A percentile compares a stretch with the other conserved stretches of the same genome.
These are phyloP conservation scores for Saccharomyces hybrid DNA, from an alignment of 1,139 yeast species.

Conservation along the genomic window DNA sequence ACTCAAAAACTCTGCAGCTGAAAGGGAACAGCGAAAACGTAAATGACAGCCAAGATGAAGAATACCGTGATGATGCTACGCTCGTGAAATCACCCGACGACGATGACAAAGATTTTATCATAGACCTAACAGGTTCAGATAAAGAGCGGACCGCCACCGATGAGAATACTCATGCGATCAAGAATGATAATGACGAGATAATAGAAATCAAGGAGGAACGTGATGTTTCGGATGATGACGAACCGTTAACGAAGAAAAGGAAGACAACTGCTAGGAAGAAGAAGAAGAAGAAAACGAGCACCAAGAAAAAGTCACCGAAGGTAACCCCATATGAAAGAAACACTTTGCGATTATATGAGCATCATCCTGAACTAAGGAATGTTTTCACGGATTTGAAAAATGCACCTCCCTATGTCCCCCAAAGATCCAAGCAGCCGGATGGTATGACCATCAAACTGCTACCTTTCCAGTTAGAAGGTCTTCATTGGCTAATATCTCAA, in stretches of 20 bases:
- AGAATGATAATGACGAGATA: slow-evolving; percentile 17
- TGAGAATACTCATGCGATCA: slow-evolving; percentile 15
- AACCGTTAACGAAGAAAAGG: slow-evolving; percentile 19
- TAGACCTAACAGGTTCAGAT: slow-evolving; percentile 28
- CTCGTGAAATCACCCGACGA: slow-evolving; percentile 9
- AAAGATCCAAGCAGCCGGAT: slow-evolving; percentile 66
- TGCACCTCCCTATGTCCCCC: slow-evolving; percentile 43
- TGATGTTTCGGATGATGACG: slow-evolving; percentile 20
- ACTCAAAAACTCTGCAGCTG: neutral
- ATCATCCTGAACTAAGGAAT: slow-evolving; percentile 69
- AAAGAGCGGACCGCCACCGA: neutral
- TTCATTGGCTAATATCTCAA: slow-evolving; percentile 79
- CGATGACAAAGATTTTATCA: slow-evolving; percentile 23
- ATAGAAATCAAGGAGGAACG: slow-evolving; percentile 5
- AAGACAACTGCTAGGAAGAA: slow-evolving; percentile 21
- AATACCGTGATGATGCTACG: neutral
- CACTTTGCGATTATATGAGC: slow-evolving; percentile 56
- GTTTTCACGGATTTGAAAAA: slow-evolving; percentile 56
- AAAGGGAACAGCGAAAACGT: slow-evolving; percentile 18
- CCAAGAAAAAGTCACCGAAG: slow-evolving; percentile 40
- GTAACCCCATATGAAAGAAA: slow-evolving; percentile 59
- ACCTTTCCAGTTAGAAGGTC: slow-evolving; percentile 91
- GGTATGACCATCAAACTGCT: slow-evolving; percentile 66
- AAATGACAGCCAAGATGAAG: slow-evolving; percentile 19
- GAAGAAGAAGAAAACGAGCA: slow-evolving; percentile 23